Evolutionary conservation across 768 basidiomycete species (phyloP), one percentile per base, ranked within the genome.

Genomic region (Mycena rosella): DNA sequence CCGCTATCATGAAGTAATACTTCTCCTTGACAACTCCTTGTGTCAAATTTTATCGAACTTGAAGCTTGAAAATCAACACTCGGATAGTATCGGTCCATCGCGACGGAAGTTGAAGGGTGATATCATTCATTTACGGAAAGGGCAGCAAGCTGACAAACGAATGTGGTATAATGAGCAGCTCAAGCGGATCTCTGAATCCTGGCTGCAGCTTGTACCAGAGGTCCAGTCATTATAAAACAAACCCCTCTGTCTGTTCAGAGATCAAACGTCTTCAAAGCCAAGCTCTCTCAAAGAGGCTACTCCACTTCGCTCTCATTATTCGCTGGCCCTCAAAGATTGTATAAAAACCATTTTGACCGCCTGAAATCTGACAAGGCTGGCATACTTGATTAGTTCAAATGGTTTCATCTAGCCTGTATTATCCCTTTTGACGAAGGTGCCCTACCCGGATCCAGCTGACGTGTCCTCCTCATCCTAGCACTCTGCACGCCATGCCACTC

Each of bases 131-230:
- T 15, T 61, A 22, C 30, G 45, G 13, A 44, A 38, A 26, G 60
- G 51, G 7, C 13, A 57, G 17, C n/a, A 32, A 10, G 13, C 36
- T 38, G 34, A 44, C 14, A 17, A 18, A n/a, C 17, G 10, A 18
- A 42, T 42, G 20, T 38, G 34, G 11, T 45, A 34, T 27, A 38
- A 53, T 18, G 40, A 59, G 26, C 29, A 60, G 18, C 27, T 60
- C 11, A 8, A 48, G 10, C 1, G 22, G 3, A 54, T 67, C 24
- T 29, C n/a, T 10, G 42, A 10, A 20, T 24, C 49, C 17, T 67
- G 65, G 65, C 59, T 59, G 2, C 65, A 61, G 30, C 15, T 67
- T 20, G 40, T 67, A 20, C 65, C 65, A 32, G n/a, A n/a, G n/a
- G n/a, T n/a, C n/a, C 58, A 40, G 10, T 55, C 57, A 18, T 18